phyloP scores from a whole-genome alignment of 1,139 yeast species.

The Kazachstania sp. region DNA sequence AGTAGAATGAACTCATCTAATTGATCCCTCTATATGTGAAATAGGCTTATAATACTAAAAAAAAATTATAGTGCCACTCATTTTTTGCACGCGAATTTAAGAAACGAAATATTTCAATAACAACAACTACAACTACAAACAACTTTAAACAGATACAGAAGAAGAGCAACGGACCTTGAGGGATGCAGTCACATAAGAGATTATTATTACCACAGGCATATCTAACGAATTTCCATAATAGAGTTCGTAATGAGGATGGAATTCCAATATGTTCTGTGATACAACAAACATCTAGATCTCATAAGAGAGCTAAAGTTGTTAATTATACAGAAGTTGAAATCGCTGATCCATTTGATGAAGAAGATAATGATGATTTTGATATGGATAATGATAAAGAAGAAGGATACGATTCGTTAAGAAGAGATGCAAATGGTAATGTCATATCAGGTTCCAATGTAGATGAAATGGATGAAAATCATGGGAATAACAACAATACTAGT shows the following conservation, averaged over 20 bases:
- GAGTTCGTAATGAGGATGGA: constrained; percentile 54
- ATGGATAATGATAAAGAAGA: constrained; percentile 12
- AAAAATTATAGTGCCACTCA: too few species aligned
- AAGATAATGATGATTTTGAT: neutral
- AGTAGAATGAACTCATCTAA: too few species aligned
- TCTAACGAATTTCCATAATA: constrained; percentile 58
- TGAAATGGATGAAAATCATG: neutral
- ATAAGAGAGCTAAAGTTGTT: constrained; percentile 68
- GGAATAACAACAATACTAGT: too few species aligned
- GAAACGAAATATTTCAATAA: too few species aligned
- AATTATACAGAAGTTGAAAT: constrained; percentile 79
- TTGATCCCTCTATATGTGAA: too few species aligned
- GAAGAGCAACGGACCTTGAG: too few species aligned
- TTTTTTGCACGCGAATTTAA: too few species aligned
- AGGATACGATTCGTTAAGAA: constrained; percentile 8
- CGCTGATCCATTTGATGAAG: constrained; percentile 47
- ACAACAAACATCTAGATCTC: constrained; percentile 59
- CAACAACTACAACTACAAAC: too few species aligned
- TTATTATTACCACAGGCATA: constrained; percentile 60
- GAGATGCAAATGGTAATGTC: constrained; percentile 17
- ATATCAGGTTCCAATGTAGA: constrained; percentile 3
- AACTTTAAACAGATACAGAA: too few species aligned
- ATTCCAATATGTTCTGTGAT: constrained; percentile 61
- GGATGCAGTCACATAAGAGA: constrained; percentile 13
- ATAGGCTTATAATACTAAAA: too few species aligned